Evolutionary conservation across 2,329 filamentous ascomycete species (phyloP).

Genomic region (Dothideomycetes sp.): DNA sequence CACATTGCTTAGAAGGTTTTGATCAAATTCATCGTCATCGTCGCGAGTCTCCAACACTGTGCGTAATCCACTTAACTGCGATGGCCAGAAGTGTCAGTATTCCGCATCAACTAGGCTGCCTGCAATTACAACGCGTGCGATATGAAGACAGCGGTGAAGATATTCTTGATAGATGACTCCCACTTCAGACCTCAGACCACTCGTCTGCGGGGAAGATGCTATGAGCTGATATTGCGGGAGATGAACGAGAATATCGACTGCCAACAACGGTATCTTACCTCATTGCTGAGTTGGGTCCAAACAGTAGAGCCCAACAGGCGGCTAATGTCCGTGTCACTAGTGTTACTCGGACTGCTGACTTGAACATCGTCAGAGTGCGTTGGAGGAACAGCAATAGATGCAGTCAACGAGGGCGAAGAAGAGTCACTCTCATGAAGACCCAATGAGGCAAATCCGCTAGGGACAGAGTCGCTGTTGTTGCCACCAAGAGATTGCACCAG

Average conservation of each 20-base stretch:
- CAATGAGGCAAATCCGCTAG: not conserved
- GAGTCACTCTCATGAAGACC: not conserved
- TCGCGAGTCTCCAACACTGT: conserved; percentile 5
- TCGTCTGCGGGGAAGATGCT: not conserved
- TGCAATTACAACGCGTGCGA: not conserved
- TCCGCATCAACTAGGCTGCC: not conserved
- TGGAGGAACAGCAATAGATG: not conserved
- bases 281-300: conserved; percentile 3
- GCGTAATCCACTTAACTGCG: conserved; percentile 3
- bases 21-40: conserved; percentile 2
- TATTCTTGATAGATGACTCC: not conserved
- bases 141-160: not conserved
- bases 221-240: too few relatives aligned
- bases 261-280: not conserved
- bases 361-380: not conserved
- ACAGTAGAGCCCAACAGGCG: conserved; percentile 4
- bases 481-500: conserved; percentile 5
- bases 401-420: not conserved
- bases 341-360: not conserved
- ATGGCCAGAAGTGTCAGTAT: too few relatives aligned
- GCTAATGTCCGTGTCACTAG: not conserved
- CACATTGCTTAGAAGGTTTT: not conserved
- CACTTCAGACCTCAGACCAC: not conserved
- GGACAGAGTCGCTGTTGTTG: not conserved
- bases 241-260: too few relatives aligned